Evolutionary conservation across 1,284 basidiomycete species (phyloP).

Genomic region (Moesziomyces antarcticus): DNA sequence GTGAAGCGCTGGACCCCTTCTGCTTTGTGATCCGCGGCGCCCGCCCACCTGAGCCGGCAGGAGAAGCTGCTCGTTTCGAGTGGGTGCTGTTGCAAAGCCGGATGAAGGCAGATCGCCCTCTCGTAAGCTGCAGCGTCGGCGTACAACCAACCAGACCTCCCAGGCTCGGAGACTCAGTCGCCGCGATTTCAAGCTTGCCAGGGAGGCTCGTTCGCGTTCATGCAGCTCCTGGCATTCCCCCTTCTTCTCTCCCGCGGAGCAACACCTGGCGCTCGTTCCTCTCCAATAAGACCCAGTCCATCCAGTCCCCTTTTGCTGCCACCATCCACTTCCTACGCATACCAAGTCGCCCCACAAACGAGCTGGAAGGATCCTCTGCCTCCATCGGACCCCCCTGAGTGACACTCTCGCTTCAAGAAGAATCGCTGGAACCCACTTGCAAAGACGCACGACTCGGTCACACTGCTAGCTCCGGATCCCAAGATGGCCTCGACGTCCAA

Average conservation of each 20-base stretch:
- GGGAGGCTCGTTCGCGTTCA: no score
- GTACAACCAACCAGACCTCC: no score
- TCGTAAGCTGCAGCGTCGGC: background rate
- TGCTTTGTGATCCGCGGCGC: background rate
- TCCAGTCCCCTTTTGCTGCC: no score
- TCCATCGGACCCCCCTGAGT: background rate
- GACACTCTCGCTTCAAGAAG: background rate
- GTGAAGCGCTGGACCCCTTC: background rate
- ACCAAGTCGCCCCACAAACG: background rate
- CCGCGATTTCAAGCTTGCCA: no score
- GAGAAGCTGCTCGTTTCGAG: background rate
- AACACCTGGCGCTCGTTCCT: no score
- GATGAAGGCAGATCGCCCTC: background rate
- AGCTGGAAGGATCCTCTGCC: background rate
- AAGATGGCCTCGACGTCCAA: slow-evolving; percentile 42
- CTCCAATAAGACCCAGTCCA: no score
- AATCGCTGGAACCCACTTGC: background rate
- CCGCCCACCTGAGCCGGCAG: background rate
- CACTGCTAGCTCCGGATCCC: no score
- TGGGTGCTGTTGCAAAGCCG: background rate
- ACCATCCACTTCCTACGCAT: background rate
- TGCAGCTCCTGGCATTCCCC: no score
- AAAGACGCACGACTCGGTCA: background rate
- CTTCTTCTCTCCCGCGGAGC: no score
- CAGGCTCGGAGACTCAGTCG: no score